Percentiles rank a stretch among this genome's conserved stretches.
phyloP scores from a whole-genome alignment of 163 green algal species.

The Volvox carteri region DNA sequence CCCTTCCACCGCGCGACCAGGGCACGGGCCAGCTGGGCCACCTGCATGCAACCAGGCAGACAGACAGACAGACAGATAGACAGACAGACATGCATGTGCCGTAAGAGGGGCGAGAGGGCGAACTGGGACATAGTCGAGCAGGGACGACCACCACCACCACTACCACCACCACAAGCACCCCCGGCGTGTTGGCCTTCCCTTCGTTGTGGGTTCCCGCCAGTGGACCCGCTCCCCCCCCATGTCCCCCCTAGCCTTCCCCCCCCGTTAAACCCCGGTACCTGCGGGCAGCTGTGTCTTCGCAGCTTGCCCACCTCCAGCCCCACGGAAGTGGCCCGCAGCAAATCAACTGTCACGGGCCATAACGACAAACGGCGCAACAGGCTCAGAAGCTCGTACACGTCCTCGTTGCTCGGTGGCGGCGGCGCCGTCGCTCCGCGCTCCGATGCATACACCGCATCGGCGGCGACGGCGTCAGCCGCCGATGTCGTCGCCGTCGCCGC shows the following conservation, averaged over 20 bases:
- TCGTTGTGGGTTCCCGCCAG: too few relatives aligned
- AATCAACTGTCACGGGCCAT: conserved; percentile 25
- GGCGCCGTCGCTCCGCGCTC: not conserved
- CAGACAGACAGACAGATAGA: too few relatives aligned
- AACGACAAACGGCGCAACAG: conserved; percentile 44
- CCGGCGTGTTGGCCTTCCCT: too few relatives aligned
- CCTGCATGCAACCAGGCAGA: conserved; percentile 6
- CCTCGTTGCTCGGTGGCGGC: not conserved
- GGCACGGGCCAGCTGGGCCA: not conserved
- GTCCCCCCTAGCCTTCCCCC: too few relatives aligned
- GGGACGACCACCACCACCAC: too few relatives aligned
- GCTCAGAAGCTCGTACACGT: conserved; percentile 47
- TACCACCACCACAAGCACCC: too few relatives aligned
- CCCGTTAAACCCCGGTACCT: too few relatives aligned
- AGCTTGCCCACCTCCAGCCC: conserved; percentile 34
- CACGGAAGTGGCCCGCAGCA: conserved; percentile 6
- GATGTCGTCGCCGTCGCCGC: not conserved
- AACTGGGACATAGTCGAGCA: too few relatives aligned
- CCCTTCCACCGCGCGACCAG: conserved; percentile 41
- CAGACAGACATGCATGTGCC: too few relatives aligned
- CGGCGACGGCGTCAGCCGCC: not conserved
- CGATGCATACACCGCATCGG: not conserved
- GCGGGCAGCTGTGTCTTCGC: conserved; percentile 24
- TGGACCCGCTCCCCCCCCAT: too few relatives aligned
- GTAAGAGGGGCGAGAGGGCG: too few relatives aligned